Evolutionary conservation across 805 yeast species (phyloP), one percentile per base, ranked within the genome.

Genomic region (Yarrowia yakushimensis): DNA sequence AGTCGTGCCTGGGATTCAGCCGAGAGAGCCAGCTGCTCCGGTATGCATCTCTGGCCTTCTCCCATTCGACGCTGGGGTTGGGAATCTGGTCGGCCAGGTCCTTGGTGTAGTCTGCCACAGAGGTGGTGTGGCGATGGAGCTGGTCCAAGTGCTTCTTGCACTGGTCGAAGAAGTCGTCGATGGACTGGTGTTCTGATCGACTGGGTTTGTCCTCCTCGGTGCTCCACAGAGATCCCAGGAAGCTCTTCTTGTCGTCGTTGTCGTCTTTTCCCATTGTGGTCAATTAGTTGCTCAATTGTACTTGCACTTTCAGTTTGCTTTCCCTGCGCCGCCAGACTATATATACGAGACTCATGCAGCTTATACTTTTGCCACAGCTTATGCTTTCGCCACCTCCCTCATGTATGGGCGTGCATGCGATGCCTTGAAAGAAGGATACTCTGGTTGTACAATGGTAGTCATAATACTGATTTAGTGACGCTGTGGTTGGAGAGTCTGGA

Each of bases 121-220:
- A 55, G 30, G 43, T 27, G 48, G 61, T 55, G 22, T 55, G 61
- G 36, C 20, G 39, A 17, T 55, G 46, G 30, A 55, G 28, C 48
- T 39, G 46, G 23, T 55, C 61, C 13, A 55, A 37, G 37, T 55
- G 46, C 37, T 55, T 55, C 61, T 55, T 55, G 39, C 61, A 55
- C 30, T 55, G 46, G 18, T 55, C 61, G n/a, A 55, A 55, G 39
- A 55, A 55, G 39, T 39, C 46, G 30, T 55, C 61, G 20, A 55
- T 55, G 20, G 61, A 39, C 31, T 55, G 33, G 46, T 41, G 61
- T 48, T 28, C 39, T 22, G 42, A 34, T 7, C 13, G 22, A 31
- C 28, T 23, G 31, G 31, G 13, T 33, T 52, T 36, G 33, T 36
- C 43, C 43, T 52, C 59, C 43, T 52, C 59, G 33, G 5, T 34